phyloP scores from a whole-genome alignment of 2,329 filamentous ascomycete species.

The Aspergillus phoenicis region DNA sequence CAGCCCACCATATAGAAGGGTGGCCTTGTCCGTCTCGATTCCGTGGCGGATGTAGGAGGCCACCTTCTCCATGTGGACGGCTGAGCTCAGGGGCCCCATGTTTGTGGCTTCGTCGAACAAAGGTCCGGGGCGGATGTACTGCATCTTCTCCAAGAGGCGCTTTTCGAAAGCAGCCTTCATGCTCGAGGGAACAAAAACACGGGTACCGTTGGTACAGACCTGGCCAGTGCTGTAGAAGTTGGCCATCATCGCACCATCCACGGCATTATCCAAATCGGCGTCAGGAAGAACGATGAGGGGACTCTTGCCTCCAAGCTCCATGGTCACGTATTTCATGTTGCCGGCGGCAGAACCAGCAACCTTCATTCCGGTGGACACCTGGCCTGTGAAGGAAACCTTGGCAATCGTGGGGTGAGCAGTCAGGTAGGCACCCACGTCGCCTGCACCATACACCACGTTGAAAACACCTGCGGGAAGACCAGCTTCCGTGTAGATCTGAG shows the following conservation, averaged over 20 bases:
- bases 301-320: slow-evolving; percentile 89
- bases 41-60: slow-evolving; percentile 75
- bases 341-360: slow-evolving; percentile 75
- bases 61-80: slow-evolving; percentile 75
- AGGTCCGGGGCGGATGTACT: slow-evolving; percentile 69
- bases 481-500: slow-evolving; percentile 75
- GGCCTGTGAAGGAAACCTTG: slow-evolving; percentile 88
- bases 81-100: slow-evolving; percentile 80
- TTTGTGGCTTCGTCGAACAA: slow-evolving; percentile 74
- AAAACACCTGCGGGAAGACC: slow-evolving; percentile 81
- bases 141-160: slow-evolving; percentile 69
- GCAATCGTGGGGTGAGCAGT: slow-evolving; percentile 72
- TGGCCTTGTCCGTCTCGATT: slow-evolving; percentile 71
- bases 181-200: slow-evolving; percentile 74
- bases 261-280: slow-evolving; percentile 75
- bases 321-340: slow-evolving; percentile 86
- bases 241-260: slow-evolving; percentile 87
- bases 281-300: slow-evolving; percentile 79
- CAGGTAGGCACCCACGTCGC: slow-evolving; percentile 74
- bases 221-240: slow-evolving; percentile 92
- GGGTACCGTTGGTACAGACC: slow-evolving; percentile 89
- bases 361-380: slow-evolving; percentile 79
- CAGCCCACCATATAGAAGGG: slow-evolving; percentile 70
- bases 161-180: slow-evolving; percentile 71
- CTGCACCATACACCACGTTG: slow-evolving; percentile 81